Evolutionary conservation across 2,329 filamentous ascomycete genomes (phyloP), one percentile per base, ranked within the genome.

Genomic region (Pleoardoris graminearum): DNA sequence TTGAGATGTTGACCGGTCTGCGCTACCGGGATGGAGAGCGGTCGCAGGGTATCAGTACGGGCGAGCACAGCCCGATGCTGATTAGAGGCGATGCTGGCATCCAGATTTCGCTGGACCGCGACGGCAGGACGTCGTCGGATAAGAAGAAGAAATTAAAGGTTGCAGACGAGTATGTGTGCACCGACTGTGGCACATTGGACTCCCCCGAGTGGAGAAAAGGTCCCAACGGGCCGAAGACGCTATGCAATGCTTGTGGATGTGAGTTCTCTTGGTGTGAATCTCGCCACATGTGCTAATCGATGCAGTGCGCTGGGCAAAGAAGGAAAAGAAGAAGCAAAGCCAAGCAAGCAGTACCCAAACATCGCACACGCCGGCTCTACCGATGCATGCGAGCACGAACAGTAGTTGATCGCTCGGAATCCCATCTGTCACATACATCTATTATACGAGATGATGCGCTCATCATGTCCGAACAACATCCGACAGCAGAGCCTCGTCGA

Each of bases 201-300:
- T 96, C 90, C 14, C 93, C 93, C 0, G 93, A 97, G 77, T 97
- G 93, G 93, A 83, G 93, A 57, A 97, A 96, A 73, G 93, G 93
- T 0, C 93, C 93, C 0, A 90, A 85, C 57, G 93, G 93, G 2
- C 92, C 92, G 1, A 97, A 97, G 75, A 97, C 93, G 7, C 77
- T 97, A 11, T 97, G 93, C 75, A 97, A 97, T 76, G 93, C 93
- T 7, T 97, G 93, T 70, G 93, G 93, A 85, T 89, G 83, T 83
- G 64, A 76, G 80, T 79, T 3, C 14, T 17, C 35, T 22, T 25
- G 36, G 27, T 6, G n/a, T 19, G 37, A 3, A 50, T 35, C 44
- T 17, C 12, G 6, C 21, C 37, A 19, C 10, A 46, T 25, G n/a
- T 57, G 41, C 65, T 69, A 44, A 68, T 37, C 43, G 54, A 32